phyloP scores from a whole-genome alignment of 2,329 filamentous ascomycete species.

The Macroventuria anomochaeta region DNA sequence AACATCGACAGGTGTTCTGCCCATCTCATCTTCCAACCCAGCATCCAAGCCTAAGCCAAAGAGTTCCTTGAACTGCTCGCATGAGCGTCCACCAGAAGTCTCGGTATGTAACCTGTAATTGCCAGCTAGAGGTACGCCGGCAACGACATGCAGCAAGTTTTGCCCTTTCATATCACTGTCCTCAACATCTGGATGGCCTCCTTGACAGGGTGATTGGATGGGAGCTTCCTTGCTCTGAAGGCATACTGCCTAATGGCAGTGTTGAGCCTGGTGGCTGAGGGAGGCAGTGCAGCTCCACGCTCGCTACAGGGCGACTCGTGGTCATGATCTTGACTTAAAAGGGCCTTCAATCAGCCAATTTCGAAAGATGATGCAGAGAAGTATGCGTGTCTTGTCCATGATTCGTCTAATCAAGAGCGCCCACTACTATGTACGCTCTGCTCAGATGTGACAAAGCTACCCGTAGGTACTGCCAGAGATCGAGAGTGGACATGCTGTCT shows the following conservation, averaged over 20 bases:
- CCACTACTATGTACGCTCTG: slow-evolving; percentile 50
- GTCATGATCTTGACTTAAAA: slow-evolving; percentile 51
- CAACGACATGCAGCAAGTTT: not conserved
- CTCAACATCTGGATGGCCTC: too few relatives aligned
- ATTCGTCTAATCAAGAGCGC: slow-evolving; percentile 59
- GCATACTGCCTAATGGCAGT: too few relatives aligned
- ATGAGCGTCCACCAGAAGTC: too few relatives aligned
- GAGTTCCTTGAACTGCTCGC: not conserved
- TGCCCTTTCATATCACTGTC: not conserved
- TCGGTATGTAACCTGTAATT: too few relatives aligned
- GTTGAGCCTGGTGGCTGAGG: too few relatives aligned
- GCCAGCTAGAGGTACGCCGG: too few relatives aligned
- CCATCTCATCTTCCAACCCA: not conserved
- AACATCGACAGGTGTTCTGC: not conserved
- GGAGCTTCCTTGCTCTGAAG: too few relatives aligned
- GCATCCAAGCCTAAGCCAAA: not conserved
- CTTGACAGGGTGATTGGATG: too few relatives aligned
- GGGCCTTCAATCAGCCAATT: slow-evolving; percentile 43
- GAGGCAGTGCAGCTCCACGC: slow-evolving; percentile 42
- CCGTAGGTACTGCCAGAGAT: slow-evolving; percentile 2
- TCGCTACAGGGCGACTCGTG: slow-evolving; percentile 52
- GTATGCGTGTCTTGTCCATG: slow-evolving; percentile 33
- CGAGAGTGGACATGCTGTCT: not conserved
- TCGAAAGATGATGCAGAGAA: slow-evolving; percentile 46
- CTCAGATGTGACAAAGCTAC: not conserved